A percentile compares a stretch with the other conserved stretches of the same genome.
Conservation (phyloP, 2,329 filamentous ascomycete genomes). For the Claviceps sp. region DNA sequence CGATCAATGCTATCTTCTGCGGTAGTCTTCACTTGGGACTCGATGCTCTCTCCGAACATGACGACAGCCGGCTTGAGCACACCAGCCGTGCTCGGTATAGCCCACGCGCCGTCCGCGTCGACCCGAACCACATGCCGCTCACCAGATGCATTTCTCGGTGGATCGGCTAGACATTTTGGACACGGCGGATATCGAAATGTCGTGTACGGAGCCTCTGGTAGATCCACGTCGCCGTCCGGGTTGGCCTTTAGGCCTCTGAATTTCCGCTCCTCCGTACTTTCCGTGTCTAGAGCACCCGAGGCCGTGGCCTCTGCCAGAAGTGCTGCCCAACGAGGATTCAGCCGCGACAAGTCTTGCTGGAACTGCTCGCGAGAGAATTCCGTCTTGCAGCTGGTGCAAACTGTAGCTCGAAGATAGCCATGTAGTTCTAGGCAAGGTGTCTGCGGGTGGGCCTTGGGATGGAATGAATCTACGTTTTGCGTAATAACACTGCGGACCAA, state of each 20-base stretch:
- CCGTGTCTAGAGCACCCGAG: constrained; percentile 62
- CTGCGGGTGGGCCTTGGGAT: constrained; percentile 60
- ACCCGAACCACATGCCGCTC: constrained; percentile 47
- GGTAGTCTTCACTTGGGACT: constrained; percentile 50
- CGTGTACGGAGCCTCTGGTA: constrained; percentile 75
- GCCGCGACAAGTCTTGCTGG: constrained; percentile 57
- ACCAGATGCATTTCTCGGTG: constrained; percentile 43
- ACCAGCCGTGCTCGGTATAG: constrained; percentile 50
- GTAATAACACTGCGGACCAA: constrained; percentile 69
- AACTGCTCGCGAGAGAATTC: constrained; percentile 61
- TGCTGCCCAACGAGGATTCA: constrained; percentile 78
- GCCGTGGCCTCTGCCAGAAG: constrained; percentile 61
- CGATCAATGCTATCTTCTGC: constrained; percentile 72
- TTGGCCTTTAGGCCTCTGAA: constrained; percentile 67
- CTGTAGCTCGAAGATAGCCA: constrained; percentile 69
- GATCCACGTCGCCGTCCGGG: constrained; percentile 86
- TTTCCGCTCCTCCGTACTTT: constrained; percentile 57
- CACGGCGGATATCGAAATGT: constrained; percentile 88
- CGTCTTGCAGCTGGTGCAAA: constrained; percentile 66
- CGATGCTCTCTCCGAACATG: constrained; percentile 92
- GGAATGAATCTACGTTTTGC: constrained; percentile 96
- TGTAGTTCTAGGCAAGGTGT: constrained; percentile 75
- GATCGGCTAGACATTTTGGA: constrained; percentile 58
- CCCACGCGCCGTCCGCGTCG: constrained; percentile 73
- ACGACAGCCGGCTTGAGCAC: constrained; percentile 85